Evolutionary conservation across 2,329 filamentous ascomycete species (phyloP).

Genomic region (Talaromyces sp.): DNA sequence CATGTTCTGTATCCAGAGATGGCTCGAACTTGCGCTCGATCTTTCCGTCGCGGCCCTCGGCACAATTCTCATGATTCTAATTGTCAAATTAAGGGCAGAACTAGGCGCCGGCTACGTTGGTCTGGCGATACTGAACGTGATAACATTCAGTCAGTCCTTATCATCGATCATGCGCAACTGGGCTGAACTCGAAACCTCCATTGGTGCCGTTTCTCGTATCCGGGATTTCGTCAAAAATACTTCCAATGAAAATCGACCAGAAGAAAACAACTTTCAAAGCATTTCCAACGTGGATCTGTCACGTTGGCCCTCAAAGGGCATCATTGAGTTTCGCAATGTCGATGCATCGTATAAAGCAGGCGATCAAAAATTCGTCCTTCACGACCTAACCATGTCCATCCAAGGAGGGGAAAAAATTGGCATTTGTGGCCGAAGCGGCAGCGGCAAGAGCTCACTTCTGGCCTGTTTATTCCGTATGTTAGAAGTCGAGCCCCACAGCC

Average conservation of each 20-base stretch:
- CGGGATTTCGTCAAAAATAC: slow-evolving; percentile 6
- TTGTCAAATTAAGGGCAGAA: not conserved
- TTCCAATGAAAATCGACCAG: not conserved
- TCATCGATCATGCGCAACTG: slow-evolving; percentile 50
- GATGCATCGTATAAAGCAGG: slow-evolving; percentile 1
- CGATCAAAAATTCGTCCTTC: slow-evolving; percentile 1
- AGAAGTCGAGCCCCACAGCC: slow-evolving; percentile 1
- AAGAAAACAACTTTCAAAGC: not conserved
- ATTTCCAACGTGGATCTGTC: not conserved
- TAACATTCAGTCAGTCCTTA: slow-evolving; percentile 49
- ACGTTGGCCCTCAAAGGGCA: not conserved
- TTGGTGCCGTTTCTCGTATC: slow-evolving; percentile 50
- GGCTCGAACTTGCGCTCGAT: slow-evolving; percentile 25
- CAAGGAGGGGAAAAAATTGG: slow-evolving; percentile 12
- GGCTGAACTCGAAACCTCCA: slow-evolving; percentile 56
- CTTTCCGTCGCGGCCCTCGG: slow-evolving; percentile 14
- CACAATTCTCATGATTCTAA: slow-evolving; percentile 1
- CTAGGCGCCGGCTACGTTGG: slow-evolving; percentile 28
- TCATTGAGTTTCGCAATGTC: slow-evolving; percentile 2
- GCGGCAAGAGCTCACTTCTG: slow-evolving; percentile 30
- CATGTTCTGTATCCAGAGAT: slow-evolving; percentile 24
- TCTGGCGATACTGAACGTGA: slow-evolving; percentile 50
- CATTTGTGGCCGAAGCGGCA: slow-evolving; percentile 37
- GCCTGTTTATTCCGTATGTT: not conserved
- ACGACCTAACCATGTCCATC: slow-evolving; percentile 4